Conservation (phyloP, 352 stramenopile species). For the Phytophthora nicotianae region DNA sequence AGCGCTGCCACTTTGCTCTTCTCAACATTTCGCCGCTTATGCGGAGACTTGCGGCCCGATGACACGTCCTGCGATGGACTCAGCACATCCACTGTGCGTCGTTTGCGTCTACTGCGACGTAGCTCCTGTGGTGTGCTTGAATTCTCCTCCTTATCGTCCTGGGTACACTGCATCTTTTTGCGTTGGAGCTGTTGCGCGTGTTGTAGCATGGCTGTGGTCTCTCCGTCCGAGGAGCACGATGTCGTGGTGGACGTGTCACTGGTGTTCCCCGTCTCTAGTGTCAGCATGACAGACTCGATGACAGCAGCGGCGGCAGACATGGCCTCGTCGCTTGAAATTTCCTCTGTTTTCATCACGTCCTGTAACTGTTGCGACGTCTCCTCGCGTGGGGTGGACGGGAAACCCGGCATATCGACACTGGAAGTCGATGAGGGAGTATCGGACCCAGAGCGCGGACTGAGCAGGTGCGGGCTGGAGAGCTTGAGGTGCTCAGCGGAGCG, state of each 20-base stretch:
- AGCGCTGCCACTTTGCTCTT: conserved; percentile 16
- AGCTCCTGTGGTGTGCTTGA: neutral
- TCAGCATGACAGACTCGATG: conserved; percentile 7
- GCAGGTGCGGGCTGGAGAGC: conserved; percentile 22
- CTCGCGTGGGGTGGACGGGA: neutral
- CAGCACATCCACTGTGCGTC: conserved; percentile 27
- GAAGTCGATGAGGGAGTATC: neutral
- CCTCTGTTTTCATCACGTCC: neutral
- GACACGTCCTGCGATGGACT: conserved; percentile 11
- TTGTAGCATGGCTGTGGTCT: conserved; percentile 17
- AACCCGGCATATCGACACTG: conserved; percentile 1
- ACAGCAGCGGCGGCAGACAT: neutral
- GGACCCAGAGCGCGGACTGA: conserved; percentile 8
- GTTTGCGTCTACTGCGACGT: conserved; percentile 32
- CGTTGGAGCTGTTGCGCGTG: conserved; percentile 12
- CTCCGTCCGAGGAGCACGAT: conserved; percentile 25
- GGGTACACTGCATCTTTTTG: conserved; percentile 1
- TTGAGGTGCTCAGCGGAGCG: conserved; percentile 26
- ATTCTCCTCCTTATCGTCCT: conserved; percentile 1
- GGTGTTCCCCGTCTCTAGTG: neutral
- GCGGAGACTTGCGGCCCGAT: conserved; percentile 4
- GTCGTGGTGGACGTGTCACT: neutral
- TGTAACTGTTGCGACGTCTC: conserved; percentile 5
- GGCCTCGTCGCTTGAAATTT: neutral
- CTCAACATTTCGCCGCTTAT: conserved; percentile 17